Evolutionary conservation across 768 basidiomycete genomes (phyloP).

Genomic region (Lactarius hatsudake): DNA sequence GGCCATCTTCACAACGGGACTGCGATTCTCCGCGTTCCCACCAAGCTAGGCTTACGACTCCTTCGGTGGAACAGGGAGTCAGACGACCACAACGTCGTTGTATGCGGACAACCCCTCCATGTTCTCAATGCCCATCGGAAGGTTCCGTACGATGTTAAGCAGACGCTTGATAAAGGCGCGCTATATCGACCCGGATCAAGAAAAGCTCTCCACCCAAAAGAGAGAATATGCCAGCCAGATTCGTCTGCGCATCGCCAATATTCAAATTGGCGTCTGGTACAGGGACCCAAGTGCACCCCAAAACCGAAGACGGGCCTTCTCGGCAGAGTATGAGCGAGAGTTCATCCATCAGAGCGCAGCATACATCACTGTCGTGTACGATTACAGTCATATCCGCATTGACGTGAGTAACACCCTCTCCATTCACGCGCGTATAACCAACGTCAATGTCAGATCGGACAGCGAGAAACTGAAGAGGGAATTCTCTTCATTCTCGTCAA

Average conservation of each 20-base stretch:
- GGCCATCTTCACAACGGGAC: constrained; percentile 58
- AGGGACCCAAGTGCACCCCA: constrained; percentile 30
- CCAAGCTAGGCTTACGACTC: constrained; percentile 45
- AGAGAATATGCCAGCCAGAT: constrained; percentile 39
- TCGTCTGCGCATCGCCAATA: constrained; percentile 51
- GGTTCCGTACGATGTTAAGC: constrained; percentile 12
- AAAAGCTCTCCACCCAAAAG: constrained; percentile 27
- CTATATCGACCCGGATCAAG: constrained; percentile 34
- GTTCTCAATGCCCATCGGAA: constrained; percentile 22
- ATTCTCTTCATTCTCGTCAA: constrained; percentile 12
- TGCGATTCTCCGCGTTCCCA: constrained; percentile 37
- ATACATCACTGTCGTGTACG: constrained; percentile 61
- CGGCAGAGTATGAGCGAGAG: constrained; percentile 64
- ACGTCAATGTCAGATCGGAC: constrained; percentile 13
- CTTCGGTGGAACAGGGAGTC: constrained; percentile 40
- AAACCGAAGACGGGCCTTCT: constrained; percentile 43
- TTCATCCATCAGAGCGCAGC: constrained; percentile 46
- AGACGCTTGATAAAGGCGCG: constrained; percentile 35
- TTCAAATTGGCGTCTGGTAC: constrained; percentile 69
- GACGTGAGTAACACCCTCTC: constrained; percentile 41
- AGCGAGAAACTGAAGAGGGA: constrained; percentile 21
- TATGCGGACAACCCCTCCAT: constrained; percentile 29
- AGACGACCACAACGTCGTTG: constrained; percentile 30
- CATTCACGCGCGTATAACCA: neutral
- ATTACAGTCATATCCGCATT: constrained; percentile 62